Evolutionary conservation across 352 stramenopile species (phyloP).

Genomic region (Phytophthora europaea): DNA sequence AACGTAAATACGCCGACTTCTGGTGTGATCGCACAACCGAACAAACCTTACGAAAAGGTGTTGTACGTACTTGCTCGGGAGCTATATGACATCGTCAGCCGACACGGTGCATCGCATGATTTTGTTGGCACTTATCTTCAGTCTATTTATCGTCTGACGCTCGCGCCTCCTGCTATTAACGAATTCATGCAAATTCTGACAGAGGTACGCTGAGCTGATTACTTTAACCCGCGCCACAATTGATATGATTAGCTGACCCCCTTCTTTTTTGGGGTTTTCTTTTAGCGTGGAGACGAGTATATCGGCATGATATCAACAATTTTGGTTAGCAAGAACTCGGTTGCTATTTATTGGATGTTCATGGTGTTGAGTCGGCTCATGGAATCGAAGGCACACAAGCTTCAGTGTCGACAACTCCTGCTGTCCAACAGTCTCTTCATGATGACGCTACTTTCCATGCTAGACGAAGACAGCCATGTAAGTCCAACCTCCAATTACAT

Average conservation of each 20-base stretch:
- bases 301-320: slow-evolving; percentile 74
- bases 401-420: slow-evolving; percentile 67
- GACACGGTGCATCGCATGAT: slow-evolving; percentile 67
- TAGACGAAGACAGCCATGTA: slow-evolving; percentile 79
- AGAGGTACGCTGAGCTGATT: slow-evolving; percentile 53
- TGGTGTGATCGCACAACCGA: slow-evolving; percentile 78
- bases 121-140: slow-evolving; percentile 84
- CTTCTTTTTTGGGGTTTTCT: background rate
- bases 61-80: slow-evolving; percentile 73
- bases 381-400: slow-evolving; percentile 69
- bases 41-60: slow-evolving; percentile 84
- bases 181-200: slow-evolving; percentile 81
- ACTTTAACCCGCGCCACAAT: background rate
- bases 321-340: slow-evolving; percentile 55
- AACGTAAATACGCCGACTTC: slow-evolving; percentile 82
- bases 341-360: slow-evolving; percentile 83
- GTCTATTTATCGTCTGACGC: slow-evolving; percentile 73
- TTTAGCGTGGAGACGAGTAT: slow-evolving; percentile 80
- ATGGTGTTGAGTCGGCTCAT: slow-evolving; percentile 73
- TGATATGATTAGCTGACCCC: background rate
- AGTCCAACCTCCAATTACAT: background rate
- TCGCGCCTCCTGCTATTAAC: slow-evolving; percentile 73
- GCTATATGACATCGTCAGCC: slow-evolving; percentile 72
- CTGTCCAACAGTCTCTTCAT: slow-evolving; percentile 74
- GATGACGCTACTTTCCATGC: slow-evolving; percentile 69